Evolutionary conservation across 345 rosid species (phyloP), one percentile per base, ranked within the genome.

Genomic region (Melaleuca alternifolia): DNA sequence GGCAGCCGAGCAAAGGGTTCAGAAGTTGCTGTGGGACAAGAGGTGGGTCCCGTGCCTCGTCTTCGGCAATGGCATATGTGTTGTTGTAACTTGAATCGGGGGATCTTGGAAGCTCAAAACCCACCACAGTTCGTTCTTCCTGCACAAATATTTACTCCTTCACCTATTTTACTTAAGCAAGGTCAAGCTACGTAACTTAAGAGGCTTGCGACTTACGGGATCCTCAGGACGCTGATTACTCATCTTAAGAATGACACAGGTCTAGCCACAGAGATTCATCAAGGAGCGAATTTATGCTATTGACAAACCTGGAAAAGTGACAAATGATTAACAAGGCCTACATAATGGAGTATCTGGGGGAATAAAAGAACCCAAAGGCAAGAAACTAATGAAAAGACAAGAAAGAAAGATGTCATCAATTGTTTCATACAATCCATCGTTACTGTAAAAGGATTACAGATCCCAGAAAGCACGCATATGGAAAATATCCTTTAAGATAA

Each of bases 61-160:
- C 99, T 92, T 95, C 98, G 12, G 76, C 87, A 46, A 94, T 83
- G 7, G 93, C 91, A 89, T 93, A 93, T 21, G 85, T 89, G 84
- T 94, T 95, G 92, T 91, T 94, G 93, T 98, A 98, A 90, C 99
- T 96, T 51, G 98, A 95, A 89, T 94, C 99, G 0, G 99, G 99
- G 11, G 99, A 98, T 61, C 87, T 87, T 37, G 99, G 98, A 82
- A 93, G 95, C 88, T 98, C 99, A 83, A 98, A 98, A 83, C 99
- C 99, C 79, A 23, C 92, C 46, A 95, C 99, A 18, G 94, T 95
- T 85, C 91, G 89, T 89, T 92, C 95, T 86, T 95, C 99, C 99
- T 95, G 93, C 88, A 87, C 10, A 89, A 50, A 65, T 65, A 61
- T 12, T 26, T 50, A 65, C 52, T 86, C n/a, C 53, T 37, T 41